Evolutionary conservation across 1,284 basidiomycete genomes (phyloP).

Genomic region (Ceratobasidium papillatum): DNA sequence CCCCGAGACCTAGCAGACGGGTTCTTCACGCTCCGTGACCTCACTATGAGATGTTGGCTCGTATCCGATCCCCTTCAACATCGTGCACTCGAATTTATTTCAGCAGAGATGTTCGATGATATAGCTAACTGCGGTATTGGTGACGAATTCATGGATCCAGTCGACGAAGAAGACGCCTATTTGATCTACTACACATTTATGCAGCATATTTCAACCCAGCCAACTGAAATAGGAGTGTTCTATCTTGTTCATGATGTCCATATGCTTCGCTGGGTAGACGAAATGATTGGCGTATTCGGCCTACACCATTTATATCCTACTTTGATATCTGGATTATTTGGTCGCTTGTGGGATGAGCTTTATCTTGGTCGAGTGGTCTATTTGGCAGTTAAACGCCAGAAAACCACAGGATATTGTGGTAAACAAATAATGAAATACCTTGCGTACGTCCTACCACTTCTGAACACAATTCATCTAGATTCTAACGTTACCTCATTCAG

Average conservation of each 20-base stretch:
- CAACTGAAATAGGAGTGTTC: background rate
- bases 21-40: background rate
- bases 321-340: too few relatives aligned
- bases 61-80: background rate
- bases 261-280: background rate
- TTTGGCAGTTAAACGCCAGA: too few relatives aligned
- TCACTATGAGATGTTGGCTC: background rate
- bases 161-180: background rate
- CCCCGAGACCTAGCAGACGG: too few relatives aligned
- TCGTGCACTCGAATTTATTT: too few relatives aligned
- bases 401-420: too few relatives aligned
- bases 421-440: too few relatives aligned
- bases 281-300: background rate
- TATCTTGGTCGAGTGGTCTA: too few relatives aligned
- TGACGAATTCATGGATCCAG: background rate
- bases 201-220: background rate
- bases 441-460: too few relatives aligned
- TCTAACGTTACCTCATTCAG: too few relatives aligned
- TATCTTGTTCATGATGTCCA: background rate
- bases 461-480: too few relatives aligned
- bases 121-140: background rate
- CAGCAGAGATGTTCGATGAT: background rate
- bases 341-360: too few relatives aligned
- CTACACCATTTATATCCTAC: too few relatives aligned
- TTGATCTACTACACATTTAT: background rate